Evolutionary conservation across 257 asterid genomes (phyloP).

Genomic region (Eucommia ulmoides): DNA sequence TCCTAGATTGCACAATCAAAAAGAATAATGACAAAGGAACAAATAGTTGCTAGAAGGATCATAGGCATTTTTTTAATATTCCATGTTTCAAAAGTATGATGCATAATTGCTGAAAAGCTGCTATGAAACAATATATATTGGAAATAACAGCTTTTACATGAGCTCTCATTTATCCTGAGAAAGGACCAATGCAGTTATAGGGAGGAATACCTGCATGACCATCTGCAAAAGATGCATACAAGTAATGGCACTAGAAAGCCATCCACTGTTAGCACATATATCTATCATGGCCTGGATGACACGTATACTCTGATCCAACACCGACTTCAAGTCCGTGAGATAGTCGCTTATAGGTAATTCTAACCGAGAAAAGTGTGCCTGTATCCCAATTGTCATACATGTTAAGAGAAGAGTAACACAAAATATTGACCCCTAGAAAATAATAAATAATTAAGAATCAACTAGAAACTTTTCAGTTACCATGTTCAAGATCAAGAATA

Average conservation of each 20-base stretch:
- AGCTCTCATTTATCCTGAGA: neutral
- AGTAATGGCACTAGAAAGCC: slow-evolving; percentile 83
- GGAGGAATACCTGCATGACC: slow-evolving; percentile 96
- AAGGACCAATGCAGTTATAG: slow-evolving; percentile 4
- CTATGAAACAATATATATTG: neutral
- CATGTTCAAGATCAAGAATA: neutral
- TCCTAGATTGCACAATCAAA: no score
- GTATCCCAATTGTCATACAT: slow-evolving; percentile 18
- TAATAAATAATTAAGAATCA: neutral
- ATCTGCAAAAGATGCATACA: slow-evolving; percentile 94
- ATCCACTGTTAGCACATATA: slow-evolving; percentile 94
- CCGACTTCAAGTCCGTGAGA: slow-evolving; percentile 85
- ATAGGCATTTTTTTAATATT: neutral
- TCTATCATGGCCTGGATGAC: slow-evolving; percentile 98
- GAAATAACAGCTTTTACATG: no score
- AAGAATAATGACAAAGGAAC: no score
- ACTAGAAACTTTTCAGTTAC: no score
- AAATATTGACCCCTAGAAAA: neutral
- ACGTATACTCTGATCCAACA: slow-evolving; percentile 94
- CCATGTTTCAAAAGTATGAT: neutral
- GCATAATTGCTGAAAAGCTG: neutral
- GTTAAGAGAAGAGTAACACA: slow-evolving; percentile 4
- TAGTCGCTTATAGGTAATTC: slow-evolving; percentile 86
- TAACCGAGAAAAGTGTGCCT: slow-evolving; percentile 90
- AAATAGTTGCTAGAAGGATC: no score